Evolutionary conservation across 2,329 filamentous ascomycete genomes (phyloP).

Genomic region (Arthrocladium fulminans): DNA sequence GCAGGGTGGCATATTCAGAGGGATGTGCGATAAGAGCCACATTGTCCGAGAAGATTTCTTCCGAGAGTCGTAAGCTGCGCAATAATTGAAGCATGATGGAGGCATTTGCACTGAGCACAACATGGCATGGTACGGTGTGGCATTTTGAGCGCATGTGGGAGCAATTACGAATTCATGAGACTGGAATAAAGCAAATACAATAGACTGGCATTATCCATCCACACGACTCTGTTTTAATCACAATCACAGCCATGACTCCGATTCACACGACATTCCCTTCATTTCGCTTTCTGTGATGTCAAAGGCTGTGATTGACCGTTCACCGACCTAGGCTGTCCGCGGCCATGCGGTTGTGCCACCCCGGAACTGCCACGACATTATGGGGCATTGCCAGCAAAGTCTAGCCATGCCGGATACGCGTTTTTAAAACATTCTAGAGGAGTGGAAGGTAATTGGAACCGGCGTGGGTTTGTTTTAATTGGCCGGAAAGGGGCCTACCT

Average conservation of each 20-base stretch:
- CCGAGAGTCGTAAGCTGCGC: background rate
- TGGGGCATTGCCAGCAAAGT: background rate
- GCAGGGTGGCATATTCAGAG: conserved; percentile 66
- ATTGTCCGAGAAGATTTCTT: conserved; percentile 45
- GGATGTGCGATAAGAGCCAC: conserved; percentile 83
- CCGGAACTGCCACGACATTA: background rate
- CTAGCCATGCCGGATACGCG: background rate
- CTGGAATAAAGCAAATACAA: background rate
- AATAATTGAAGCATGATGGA: background rate
- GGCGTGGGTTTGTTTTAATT: too few species aligned
- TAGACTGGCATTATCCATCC: background rate
- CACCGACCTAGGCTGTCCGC: background rate
- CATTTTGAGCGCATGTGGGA: background rate
- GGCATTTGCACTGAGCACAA: too few species aligned
- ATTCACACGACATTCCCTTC: too few species aligned
- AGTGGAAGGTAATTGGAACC: too few species aligned
- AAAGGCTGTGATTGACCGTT: background rate
- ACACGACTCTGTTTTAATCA: too few species aligned
- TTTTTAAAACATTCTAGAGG: too few species aligned
- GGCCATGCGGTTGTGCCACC: background rate
- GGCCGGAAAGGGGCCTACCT: background rate
- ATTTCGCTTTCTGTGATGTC: background rate
- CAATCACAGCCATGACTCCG: background rate
- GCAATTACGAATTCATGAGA: background rate
- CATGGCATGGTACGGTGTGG: background rate